phyloP scores from a whole-genome alignment of 1,284 basidiomycete species.

The Melanopsichium pennsylvanicum region DNA sequence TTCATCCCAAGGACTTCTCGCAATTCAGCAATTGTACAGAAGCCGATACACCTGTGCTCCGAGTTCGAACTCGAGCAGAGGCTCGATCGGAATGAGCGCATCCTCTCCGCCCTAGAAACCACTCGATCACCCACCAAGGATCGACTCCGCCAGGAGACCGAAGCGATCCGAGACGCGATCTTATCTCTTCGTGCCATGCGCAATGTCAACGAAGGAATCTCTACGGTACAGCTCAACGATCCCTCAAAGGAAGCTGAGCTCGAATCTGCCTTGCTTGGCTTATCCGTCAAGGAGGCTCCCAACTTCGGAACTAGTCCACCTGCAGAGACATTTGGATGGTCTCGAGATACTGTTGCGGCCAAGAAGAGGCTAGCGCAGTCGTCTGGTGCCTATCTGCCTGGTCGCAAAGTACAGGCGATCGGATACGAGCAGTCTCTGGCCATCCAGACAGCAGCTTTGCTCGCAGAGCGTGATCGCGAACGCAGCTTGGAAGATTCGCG shows the following conservation, averaged over 20 bases:
- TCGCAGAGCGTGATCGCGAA: slow-evolving; percentile 39
- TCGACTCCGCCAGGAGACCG: slow-evolving; percentile 28
- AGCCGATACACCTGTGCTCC: slow-evolving; percentile 37
- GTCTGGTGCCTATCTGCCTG: slow-evolving; percentile 29
- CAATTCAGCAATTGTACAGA: slow-evolving; percentile 34
- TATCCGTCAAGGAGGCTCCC: slow-evolving; percentile 23
- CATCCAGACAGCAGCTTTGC: slow-evolving; percentile 38
- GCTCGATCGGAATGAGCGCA: slow-evolving; percentile 43
- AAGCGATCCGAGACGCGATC: slow-evolving; percentile 34
- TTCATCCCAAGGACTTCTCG: slow-evolving; percentile 38
- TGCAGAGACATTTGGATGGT: slow-evolving; percentile 33
- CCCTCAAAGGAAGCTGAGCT: slow-evolving; percentile 30
- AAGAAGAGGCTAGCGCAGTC: slow-evolving; percentile 42
- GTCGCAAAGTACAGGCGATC: slow-evolving; percentile 36
- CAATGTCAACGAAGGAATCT: slow-evolving; percentile 32
- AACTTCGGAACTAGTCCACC: slow-evolving; percentile 21
- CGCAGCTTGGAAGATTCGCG: slow-evolving; percentile 26
- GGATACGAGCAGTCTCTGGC: slow-evolving; percentile 41
- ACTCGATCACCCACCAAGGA: slow-evolving; percentile 20
- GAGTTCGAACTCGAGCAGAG: slow-evolving; percentile 48
- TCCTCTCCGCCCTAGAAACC: slow-evolving; percentile 27
- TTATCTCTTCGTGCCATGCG: slow-evolving; percentile 30
- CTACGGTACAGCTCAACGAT: slow-evolving; percentile 25
- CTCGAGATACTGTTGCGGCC: slow-evolving; percentile 36
- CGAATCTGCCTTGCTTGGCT: slow-evolving; percentile 33